Conservation (phyloP, 352 stramenopile genomes). For the Vaucheria bursata region DNA sequence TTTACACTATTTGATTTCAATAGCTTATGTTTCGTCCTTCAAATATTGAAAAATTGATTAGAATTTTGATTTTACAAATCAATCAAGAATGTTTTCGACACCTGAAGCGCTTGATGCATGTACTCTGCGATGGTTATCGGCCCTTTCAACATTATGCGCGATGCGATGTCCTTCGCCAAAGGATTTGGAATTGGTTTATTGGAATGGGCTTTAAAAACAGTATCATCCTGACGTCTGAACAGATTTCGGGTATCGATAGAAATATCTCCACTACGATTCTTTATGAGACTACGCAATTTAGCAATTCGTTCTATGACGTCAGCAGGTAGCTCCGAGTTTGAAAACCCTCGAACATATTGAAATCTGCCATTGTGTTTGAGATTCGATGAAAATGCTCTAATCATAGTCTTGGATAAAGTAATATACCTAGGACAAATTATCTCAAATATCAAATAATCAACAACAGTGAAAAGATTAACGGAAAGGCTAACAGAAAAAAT, state of each 20-base stretch:
- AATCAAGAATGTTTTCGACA: background rate
- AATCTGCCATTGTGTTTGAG: too few species aligned
- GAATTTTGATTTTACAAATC: too few species aligned
- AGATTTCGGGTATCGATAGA: constrained; percentile 12
- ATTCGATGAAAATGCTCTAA: too few species aligned
- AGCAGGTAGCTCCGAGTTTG: too few species aligned
- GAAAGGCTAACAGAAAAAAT: too few species aligned
- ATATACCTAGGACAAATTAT: too few species aligned
- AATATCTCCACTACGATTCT: background rate
- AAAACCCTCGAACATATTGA: too few species aligned
- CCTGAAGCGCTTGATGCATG: constrained; percentile 46
- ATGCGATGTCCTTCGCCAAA: background rate
- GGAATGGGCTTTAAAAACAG: background rate
- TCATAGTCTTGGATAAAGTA: too few species aligned
- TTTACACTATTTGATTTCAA: background rate
- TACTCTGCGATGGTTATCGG: constrained; percentile 49
- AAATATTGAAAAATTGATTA: too few species aligned
- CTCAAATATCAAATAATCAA: too few species aligned
- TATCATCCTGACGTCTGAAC: constrained; percentile 3
- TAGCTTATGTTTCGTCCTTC: background rate
- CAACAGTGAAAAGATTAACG: too few species aligned
- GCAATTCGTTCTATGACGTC: constrained; percentile 12
- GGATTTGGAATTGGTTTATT: constrained; percentile 10
- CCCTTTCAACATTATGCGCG: constrained; percentile 35
- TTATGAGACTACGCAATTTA: background rate